Conservation (phyloP, 1,139 yeast genomes). For the Blastobotrys petasosporus region DNA sequence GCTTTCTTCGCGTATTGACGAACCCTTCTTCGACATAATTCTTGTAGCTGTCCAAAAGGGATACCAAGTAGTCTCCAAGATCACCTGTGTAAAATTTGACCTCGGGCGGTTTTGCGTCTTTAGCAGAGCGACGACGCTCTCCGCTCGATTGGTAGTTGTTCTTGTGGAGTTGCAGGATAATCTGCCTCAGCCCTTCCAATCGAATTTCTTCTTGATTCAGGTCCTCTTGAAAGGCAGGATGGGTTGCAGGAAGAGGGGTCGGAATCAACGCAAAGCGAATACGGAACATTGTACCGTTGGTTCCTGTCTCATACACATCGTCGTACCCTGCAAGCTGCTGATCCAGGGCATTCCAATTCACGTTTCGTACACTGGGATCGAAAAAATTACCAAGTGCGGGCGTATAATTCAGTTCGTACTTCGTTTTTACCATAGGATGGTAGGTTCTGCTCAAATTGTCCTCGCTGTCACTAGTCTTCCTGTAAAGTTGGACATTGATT, state of each 20-base stretch:
- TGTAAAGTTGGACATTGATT: constrained; percentile 72
- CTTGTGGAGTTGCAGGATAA: constrained; percentile 62
- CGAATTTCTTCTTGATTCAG: constrained; percentile 66
- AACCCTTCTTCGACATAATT: constrained; percentile 18
- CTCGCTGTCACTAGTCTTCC: constrained; percentile 29
- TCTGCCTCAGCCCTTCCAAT: constrained; percentile 74
- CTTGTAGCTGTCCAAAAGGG: constrained; percentile 29
- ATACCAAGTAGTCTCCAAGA: constrained; percentile 59
- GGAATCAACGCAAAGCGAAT: constrained; percentile 81
- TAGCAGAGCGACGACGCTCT: constrained; percentile 36
- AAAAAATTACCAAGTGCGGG: constrained; percentile 53
- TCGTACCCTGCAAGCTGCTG: constrained; percentile 87
- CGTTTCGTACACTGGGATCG: constrained; percentile 46
- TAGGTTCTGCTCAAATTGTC: constrained; percentile 31
- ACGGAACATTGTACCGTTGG: constrained; percentile 45
- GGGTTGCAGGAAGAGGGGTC: constrained; percentile 50
- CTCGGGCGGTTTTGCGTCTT: constrained; percentile 60
- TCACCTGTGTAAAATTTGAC: constrained; percentile 79
- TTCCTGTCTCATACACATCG: constrained; percentile 48
- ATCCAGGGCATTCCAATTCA: constrained; percentile 90
- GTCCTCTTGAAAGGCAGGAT: constrained; percentile 10
- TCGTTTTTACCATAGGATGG: constrained; percentile 61
- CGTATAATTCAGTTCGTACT: constrained; percentile 66
- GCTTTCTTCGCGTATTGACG: constrained; percentile 26
- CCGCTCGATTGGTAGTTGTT: constrained; percentile 46